These are phyloP conservation scores for Lactarius evosmus DNA, from an alignment of 768 basidiomycete species.

Conservation along the genomic window DNA sequence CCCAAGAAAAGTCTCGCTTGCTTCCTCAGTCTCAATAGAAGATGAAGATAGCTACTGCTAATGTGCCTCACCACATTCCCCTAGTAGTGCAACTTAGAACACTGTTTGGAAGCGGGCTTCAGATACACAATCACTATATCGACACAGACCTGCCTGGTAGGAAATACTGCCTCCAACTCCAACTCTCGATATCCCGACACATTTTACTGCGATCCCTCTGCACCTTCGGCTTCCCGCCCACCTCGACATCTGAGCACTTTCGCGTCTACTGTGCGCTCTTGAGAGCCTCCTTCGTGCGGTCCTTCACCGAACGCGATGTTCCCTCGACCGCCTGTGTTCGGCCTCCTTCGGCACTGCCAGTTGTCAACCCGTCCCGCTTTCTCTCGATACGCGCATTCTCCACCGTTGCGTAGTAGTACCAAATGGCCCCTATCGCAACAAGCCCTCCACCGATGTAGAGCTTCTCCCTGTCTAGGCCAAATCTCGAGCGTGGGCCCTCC, in stretches of 20 bases:
- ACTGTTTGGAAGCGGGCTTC: neutral
- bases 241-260: neutral
- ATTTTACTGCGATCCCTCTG: neutral
- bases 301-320: constrained; percentile 1
- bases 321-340: constrained; percentile 12
- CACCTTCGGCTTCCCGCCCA: neutral
- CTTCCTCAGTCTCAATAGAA: neutral
- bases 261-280: constrained; percentile 6
- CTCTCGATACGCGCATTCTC: constrained; percentile 23
- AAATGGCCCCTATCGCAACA: constrained; percentile 18
- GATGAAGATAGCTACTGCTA: neutral
- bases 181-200: neutral
- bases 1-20: too few relatives aligned
- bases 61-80: neutral
- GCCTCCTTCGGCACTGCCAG: constrained; percentile 3
- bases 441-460: constrained; percentile 24
- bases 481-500: constrained; percentile 3
- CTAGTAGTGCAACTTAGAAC: neutral
- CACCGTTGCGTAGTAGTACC: constrained; percentile 25
- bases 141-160: neutral
- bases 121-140: neutral
- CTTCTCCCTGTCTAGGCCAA: constrained; percentile 4
- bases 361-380: constrained; percentile 1
- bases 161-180: neutral
- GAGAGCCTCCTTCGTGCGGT: constrained; percentile 2